These are phyloP conservation scores for Aphanoascus verrucosus DNA, from an alignment of 2,329 filamentous ascomycete genomes.

Conservation along the genomic window DNA sequence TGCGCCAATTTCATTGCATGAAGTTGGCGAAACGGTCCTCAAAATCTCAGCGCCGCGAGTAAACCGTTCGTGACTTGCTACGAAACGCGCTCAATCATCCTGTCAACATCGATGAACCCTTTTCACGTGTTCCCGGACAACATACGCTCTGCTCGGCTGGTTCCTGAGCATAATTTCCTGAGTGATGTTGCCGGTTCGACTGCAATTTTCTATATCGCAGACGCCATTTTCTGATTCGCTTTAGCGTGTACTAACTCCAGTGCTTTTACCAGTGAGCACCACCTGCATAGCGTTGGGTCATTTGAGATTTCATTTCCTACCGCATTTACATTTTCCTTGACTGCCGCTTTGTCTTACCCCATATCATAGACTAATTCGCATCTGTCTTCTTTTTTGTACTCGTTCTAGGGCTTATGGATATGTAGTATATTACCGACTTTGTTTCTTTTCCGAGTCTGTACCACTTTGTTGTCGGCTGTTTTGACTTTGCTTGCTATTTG, in stretches of 20 bases:
- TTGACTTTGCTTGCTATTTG: no score
- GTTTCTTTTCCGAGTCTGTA: no score
- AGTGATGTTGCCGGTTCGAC: background rate
- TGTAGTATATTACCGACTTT: no score
- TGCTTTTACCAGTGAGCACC: constrained; percentile 6
- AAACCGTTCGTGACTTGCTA: background rate
- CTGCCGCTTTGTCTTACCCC: background rate
- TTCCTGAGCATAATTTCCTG: background rate
- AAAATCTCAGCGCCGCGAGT: constrained; percentile 17
- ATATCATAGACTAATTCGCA: constrained; percentile 2
- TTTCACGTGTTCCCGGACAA: background rate
- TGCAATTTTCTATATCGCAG: background rate
- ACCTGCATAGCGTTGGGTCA: background rate
- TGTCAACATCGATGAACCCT: background rate
- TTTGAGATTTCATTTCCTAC: background rate
- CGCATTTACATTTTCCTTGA: background rate
- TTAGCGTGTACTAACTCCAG: background rate
- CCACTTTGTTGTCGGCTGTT: no score
- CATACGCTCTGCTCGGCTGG: constrained; percentile 6
- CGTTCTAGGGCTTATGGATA: no score
- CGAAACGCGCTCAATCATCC: background rate
- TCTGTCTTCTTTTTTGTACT: no score
- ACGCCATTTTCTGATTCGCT: background rate
- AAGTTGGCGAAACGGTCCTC: constrained; percentile 34
- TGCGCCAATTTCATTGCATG: constrained; percentile 45